Evolutionary conservation across 164 flowering plant genomes (phyloP).

Genomic region (Akebia trifoliata): DNA sequence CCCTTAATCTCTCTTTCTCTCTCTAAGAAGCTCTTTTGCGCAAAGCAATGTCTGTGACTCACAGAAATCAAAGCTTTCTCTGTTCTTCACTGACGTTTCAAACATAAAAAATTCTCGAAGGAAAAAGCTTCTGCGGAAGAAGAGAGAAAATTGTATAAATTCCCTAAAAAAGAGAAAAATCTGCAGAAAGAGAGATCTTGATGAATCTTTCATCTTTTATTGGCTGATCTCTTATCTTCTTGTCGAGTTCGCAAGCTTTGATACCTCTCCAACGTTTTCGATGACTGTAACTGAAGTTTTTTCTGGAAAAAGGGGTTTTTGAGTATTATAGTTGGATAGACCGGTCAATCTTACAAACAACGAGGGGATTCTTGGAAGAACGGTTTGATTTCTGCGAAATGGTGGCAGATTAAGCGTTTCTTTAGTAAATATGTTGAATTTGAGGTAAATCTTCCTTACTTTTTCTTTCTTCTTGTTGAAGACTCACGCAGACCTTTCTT

Average conservation of each 20-base stretch:
- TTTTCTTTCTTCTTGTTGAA: slow-evolving; percentile 2
- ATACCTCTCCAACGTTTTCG: not conserved
- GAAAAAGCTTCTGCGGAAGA: slow-evolving; percentile 2
- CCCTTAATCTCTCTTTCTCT: not conserved
- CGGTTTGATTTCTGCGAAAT: not conserved
- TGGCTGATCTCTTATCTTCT: not conserved
- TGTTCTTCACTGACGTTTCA: slow-evolving; percentile 1
- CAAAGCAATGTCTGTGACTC: slow-evolving; percentile 24
- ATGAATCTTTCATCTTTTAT: not conserved
- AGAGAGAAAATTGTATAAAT: slow-evolving; percentile 5
- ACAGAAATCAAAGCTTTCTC: slow-evolving; percentile 13
- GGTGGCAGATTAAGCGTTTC: not conserved
- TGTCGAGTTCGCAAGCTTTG: not conserved
- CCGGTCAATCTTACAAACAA: not conserved
- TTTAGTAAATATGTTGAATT: not conserved
- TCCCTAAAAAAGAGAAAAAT: not conserved
- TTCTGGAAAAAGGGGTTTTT: not conserved
- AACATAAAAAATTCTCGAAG: not conserved
- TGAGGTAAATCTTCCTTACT: not conserved
- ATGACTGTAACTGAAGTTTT: not conserved
- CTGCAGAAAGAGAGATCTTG: not conserved
- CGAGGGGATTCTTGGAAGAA: not conserved
- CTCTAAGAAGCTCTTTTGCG: slow-evolving; percentile 2
- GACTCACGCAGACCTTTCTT: slow-evolving; percentile 3
- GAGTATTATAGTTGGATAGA: no score